Conservation (phyloP, 2,329 filamentous ascomycete genomes). For the Raffaelea albimanens region DNA sequence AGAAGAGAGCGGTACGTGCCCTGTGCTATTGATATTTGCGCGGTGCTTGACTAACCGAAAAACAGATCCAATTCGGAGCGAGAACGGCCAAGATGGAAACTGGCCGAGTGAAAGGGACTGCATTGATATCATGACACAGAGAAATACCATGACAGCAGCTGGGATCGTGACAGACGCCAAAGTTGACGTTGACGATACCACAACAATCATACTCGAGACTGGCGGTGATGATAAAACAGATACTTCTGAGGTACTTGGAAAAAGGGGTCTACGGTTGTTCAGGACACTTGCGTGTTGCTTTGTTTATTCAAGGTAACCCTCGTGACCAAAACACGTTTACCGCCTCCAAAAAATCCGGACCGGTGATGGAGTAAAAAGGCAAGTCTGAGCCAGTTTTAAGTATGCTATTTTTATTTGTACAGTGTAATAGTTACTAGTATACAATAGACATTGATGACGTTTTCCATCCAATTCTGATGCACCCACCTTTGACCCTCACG, state of each 20-base stretch:
- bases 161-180: no score
- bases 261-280: constrained; percentile 6
- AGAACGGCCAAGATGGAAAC: constrained; percentile 76
- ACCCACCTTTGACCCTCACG: no score
- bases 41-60: not conserved
- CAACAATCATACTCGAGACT: constrained; percentile 11
- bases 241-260: constrained; percentile 56
- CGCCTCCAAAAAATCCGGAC: constrained; percentile 17
- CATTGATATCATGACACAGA: constrained; percentile 36
- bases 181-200: no score
- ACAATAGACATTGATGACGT: no score
- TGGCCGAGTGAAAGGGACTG: constrained; percentile 59
- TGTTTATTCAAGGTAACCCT: constrained; percentile 42
- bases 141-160: no score
- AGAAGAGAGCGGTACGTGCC: constrained; percentile 71
- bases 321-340: constrained; percentile 14
- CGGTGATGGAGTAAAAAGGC: constrained; percentile 27
- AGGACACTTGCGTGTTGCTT: constrained; percentile 26
- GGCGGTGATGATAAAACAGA: constrained; percentile 64
- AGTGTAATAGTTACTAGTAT: no score
- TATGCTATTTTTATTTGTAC: not conserved
- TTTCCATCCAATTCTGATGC: no score
- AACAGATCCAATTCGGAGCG: constrained; percentile 71
- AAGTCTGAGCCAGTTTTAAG: constrained; percentile 23
- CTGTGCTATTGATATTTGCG: constrained; percentile 9